A percentile compares a stretch with the other conserved stretches of the same genome.
Conservation (phyloP, 1,139 yeast genomes). For the Blastobotrys capitulatus region DNA sequence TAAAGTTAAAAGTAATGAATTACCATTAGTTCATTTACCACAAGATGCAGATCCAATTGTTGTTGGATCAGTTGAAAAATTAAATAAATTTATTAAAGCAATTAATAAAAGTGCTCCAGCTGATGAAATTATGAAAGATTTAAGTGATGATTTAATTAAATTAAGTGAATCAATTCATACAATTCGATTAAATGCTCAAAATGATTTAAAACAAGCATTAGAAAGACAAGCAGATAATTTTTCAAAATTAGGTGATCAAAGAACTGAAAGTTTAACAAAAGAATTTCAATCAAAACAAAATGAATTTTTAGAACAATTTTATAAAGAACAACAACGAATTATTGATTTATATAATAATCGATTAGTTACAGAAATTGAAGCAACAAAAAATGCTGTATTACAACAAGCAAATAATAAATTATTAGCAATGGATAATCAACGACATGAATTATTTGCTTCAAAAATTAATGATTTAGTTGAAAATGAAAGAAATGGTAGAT, state of each 20-base stretch:
- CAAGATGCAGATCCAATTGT: conserved; percentile 43
- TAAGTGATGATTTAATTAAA: conserved; percentile 27
- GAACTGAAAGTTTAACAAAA: conserved; percentile 30
- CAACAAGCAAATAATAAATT: conserved; percentile 77
- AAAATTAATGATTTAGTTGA: conserved; percentile 63
- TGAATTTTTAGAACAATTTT: conserved; percentile 52
- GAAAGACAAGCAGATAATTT: conserved; percentile 26
- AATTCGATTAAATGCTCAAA: conserved; percentile 22
- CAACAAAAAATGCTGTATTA: conserved; percentile 61
- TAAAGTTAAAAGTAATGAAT: conserved; percentile 10
- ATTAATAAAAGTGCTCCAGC: conserved; percentile 40
- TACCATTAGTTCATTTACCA: conserved; percentile 28
- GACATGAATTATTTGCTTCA: conserved; percentile 65
- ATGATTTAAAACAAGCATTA: conserved; percentile 25
- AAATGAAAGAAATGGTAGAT: conserved; percentile 74
- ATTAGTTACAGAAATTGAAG: conserved; percentile 60
- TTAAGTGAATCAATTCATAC: conserved; percentile 28
- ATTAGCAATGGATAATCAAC: conserved; percentile 62
- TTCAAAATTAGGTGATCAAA: conserved; percentile 24
- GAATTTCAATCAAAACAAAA: conserved; percentile 45
- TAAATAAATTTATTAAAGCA: conserved; percentile 49
- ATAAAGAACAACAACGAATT: conserved; percentile 57
- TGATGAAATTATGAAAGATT: conserved; percentile 27
- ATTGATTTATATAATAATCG: conserved; percentile 58
- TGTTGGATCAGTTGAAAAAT: conserved; percentile 42